Evolutionary conservation across 2,329 filamentous ascomycete genomes (phyloP).

Genomic region (Phoma sp.): DNA sequence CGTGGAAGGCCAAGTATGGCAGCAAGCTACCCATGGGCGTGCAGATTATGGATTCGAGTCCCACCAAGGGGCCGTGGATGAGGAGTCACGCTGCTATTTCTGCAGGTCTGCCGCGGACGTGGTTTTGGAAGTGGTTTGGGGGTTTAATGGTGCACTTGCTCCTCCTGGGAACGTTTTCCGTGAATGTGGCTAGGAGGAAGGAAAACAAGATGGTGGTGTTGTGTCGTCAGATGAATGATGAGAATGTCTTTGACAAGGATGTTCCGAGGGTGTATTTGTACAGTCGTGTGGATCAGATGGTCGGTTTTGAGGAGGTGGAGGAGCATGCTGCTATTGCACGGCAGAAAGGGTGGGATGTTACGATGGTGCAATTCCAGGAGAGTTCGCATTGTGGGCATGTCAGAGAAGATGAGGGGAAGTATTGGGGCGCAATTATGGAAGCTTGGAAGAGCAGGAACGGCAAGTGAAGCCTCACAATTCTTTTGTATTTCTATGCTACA

Average conservation of each 20-base stretch:
- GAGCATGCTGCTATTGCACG: conserved; percentile 59
- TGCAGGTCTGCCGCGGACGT: conserved; percentile 33
- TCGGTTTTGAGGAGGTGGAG: conserved; percentile 64
- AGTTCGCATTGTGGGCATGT: conserved; percentile 70
- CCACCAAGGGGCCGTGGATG: conserved; percentile 43
- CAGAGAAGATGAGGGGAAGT: conserved; percentile 62
- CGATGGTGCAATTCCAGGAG: conserved; percentile 63
- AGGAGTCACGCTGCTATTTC: conserved; percentile 41
- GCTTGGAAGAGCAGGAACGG: conserved; percentile 38
- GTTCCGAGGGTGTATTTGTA: conserved; percentile 65
- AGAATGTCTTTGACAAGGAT: conserved; percentile 29
- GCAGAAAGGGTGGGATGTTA: conserved; percentile 58
- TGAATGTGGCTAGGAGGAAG: conserved; percentile 21
- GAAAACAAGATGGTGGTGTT: conserved; percentile 40
- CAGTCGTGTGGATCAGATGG: conserved; percentile 65
- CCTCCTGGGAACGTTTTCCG: conserved; percentile 31
- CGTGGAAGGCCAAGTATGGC: conserved; percentile 34
- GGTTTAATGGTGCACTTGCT: conserved; percentile 37
- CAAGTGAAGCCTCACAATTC: not conserved
- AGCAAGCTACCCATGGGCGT: conserved; percentile 36
- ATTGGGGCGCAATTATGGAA: conserved; percentile 59
- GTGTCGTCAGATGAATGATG: conserved; percentile 41
- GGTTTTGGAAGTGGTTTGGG: conserved; percentile 38
- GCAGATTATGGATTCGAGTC: conserved; percentile 45
- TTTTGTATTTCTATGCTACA: conserved; percentile 23